Evolutionary conservation across 2,329 filamentous ascomycete genomes (phyloP).

Genomic region (Fusarium aywerte): DNA sequence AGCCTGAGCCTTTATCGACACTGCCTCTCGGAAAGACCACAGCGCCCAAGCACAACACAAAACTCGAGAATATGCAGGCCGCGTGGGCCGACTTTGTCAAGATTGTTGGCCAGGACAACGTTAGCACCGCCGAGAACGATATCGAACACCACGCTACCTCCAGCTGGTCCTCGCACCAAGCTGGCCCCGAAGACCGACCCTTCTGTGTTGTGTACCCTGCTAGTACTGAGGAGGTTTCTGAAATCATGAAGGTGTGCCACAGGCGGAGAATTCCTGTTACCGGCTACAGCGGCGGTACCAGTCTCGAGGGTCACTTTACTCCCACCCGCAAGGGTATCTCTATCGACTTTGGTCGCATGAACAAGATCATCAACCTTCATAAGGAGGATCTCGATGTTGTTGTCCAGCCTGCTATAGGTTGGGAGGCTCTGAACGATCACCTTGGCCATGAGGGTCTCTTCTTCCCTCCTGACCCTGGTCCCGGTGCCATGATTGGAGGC

Average conservation of each 20-base stretch:
- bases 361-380: constrained; percentile 80
- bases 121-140: constrained; percentile 68
- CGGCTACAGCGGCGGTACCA: constrained; percentile 87
- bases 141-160: constrained; percentile 68
- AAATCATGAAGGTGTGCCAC: constrained; percentile 90
- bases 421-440: constrained; percentile 85
- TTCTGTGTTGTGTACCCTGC: constrained; percentile 81
- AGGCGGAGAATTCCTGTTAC: constrained; percentile 83
- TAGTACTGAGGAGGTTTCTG: constrained; percentile 84
- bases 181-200: constrained; percentile 60
- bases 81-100: constrained; percentile 75
- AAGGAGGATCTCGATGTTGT: constrained; percentile 80
- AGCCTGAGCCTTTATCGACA: constrained; percentile 66
- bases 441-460: constrained; percentile 80
- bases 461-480: constrained; percentile 91
- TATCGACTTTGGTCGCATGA: constrained; percentile 87
- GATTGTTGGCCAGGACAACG: constrained; percentile 72
- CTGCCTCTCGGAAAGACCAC: constrained; percentile 64
- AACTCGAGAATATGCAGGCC: constrained; percentile 72
- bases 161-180: constrained; percentile 70
- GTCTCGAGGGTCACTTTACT: constrained; percentile 88
- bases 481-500: constrained; percentile 91
- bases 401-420: constrained; percentile 84
- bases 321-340: constrained; percentile 85
- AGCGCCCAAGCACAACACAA: constrained; percentile 67